phyloP scores from a whole-genome alignment of 192 early-diverging fungal genomes.

The Pilaira anomala region DNA sequence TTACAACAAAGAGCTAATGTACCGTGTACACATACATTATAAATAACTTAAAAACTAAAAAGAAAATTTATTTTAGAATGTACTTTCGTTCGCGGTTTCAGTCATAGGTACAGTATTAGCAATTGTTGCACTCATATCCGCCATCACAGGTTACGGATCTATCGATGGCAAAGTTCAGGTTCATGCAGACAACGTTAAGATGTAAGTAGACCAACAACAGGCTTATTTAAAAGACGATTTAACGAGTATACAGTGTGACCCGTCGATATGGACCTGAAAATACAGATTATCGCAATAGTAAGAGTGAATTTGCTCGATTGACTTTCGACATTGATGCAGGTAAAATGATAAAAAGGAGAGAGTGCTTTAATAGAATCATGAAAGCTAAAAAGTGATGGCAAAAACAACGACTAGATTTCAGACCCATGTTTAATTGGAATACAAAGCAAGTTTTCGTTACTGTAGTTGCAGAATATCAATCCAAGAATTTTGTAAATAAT shows the following conservation, averaged over 20 bases:
- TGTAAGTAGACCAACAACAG: conserved; percentile 19
- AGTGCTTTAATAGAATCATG: not conserved
- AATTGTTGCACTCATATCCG: conserved; percentile 25
- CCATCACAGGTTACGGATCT: conserved; percentile 16
- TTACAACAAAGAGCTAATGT: conserved; percentile 33
- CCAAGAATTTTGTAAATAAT: conserved; percentile 61
- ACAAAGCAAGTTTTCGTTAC: conserved; percentile 86
- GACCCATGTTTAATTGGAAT: conserved; percentile 84
- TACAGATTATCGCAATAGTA: conserved; percentile 50
- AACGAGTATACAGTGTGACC: conserved; percentile 30
- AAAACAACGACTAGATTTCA: conserved; percentile 54
- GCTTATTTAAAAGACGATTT: no score
- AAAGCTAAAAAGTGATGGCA: no score
- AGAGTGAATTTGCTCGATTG: conserved; percentile 60
- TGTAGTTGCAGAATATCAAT: conserved; percentile 73
- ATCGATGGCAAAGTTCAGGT: conserved; percentile 16
- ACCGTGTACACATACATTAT: not conserved
- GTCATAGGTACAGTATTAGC: conserved; percentile 24
- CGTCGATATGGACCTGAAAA: conserved; percentile 50
- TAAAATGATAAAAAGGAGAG: conserved; percentile 25
- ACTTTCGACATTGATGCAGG: conserved; percentile 69
- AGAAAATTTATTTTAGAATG: conserved; percentile 9
- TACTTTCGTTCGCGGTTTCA: conserved; percentile 26
- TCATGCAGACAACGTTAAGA: conserved; percentile 7
- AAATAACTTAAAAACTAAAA: not conserved